phyloP scores from a whole-genome alignment of 768 basidiomycete species.

The Lepiota subincarnata region DNA sequence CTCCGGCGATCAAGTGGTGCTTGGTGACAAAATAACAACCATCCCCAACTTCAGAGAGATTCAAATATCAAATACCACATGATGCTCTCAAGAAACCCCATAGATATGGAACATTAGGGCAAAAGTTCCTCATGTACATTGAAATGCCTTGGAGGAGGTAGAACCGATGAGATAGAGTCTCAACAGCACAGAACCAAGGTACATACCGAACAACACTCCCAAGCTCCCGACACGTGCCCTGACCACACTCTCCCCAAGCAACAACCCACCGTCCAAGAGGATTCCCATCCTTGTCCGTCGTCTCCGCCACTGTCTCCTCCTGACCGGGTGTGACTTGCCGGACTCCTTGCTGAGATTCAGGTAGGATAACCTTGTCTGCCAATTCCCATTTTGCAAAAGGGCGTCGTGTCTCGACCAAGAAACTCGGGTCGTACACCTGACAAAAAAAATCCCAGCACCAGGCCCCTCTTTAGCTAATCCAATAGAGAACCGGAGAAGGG shows the following conservation, averaged over 20 bases:
- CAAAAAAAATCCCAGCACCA: background rate
- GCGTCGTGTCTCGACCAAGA: constrained; percentile 61
- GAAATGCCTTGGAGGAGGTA: constrained; percentile 30
- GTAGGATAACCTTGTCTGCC: constrained; percentile 46
- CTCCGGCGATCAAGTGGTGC: too few species aligned
- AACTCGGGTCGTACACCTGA: constrained; percentile 67
- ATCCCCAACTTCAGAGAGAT: background rate
- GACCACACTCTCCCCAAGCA: constrained; percentile 63
- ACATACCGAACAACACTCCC: constrained; percentile 67
- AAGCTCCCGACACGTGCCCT: constrained; percentile 56
- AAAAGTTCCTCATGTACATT: constrained; percentile 47
- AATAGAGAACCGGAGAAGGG: background rate
- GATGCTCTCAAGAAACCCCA: background rate
- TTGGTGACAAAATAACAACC: too few species aligned
- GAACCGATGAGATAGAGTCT: background rate
- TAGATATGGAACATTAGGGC: constrained; percentile 9
- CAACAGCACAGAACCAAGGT: background rate
- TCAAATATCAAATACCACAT: background rate
- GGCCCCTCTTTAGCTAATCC: background rate
- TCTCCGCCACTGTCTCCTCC: constrained; percentile 83
- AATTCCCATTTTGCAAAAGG: constrained; percentile 84
- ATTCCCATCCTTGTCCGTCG: constrained; percentile 50
- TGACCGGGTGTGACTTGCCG: constrained; percentile 36
- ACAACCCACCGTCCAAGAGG: constrained; percentile 78
- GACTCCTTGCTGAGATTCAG: constrained; percentile 26